These are phyloP conservation scores for Mycena citricolor DNA, from an alignment of 1,284 basidiomycete species.

Conservation along the genomic window DNA sequence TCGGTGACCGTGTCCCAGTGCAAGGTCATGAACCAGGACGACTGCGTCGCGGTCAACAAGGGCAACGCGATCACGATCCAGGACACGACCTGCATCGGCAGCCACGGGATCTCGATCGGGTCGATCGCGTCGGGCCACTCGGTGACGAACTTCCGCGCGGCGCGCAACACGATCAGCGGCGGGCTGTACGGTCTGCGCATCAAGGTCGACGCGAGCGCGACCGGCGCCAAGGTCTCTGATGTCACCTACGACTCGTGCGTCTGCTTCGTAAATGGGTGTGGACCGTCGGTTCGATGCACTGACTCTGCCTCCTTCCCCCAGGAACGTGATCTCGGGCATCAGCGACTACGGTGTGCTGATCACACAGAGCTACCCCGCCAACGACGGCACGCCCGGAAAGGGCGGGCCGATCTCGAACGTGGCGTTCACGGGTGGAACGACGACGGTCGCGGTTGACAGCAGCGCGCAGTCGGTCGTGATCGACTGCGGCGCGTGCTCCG, in stretches of 20 bases:
- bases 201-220: conserved; percentile 17
- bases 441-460: conserved; percentile 36
- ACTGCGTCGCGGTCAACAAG: conserved; percentile 58
- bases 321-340: conserved; percentile 15
- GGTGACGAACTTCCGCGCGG: conserved; percentile 49
- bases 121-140: conserved; percentile 47
- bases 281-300: background rate
- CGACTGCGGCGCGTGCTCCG: conserved; percentile 46
- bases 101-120: conserved; percentile 64
- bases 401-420: conserved; percentile 37
- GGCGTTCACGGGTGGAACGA: conserved; percentile 37
- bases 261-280: too few relatives aligned
- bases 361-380: conserved; percentile 47
- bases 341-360: conserved; percentile 46
- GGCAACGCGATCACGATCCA: conserved; percentile 56
- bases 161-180: conserved; percentile 48
- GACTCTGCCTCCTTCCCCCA: background rate
- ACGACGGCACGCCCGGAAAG: conserved; percentile 45
- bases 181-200: conserved; percentile 29
- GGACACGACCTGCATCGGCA: conserved; percentile 51
- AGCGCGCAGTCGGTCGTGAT: conserved; percentile 40
- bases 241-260: conserved; percentile 13
- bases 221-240: conserved; percentile 20
- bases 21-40: conserved; percentile 37
- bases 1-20: conserved; percentile 46